phyloP scores from a whole-genome alignment of 768 basidiomycete species.

The Neoboletus subvelutipes region DNA sequence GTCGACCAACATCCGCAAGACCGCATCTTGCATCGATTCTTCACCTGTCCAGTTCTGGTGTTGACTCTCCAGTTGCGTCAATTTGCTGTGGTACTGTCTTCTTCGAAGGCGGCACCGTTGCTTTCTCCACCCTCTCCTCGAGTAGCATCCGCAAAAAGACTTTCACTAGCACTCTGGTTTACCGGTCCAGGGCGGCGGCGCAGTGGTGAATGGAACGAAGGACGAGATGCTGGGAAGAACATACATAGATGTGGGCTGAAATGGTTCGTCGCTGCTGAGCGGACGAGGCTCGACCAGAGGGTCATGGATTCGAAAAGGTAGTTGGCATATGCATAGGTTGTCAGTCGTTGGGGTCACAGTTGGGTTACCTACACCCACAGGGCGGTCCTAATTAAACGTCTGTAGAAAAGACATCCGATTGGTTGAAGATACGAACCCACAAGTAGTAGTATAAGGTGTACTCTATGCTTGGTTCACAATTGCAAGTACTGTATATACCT shows the following conservation, averaged over 20 bases:
- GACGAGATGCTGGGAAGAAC: background rate
- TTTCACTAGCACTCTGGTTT: slow-evolving; percentile 46
- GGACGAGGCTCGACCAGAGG: background rate
- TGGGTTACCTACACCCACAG: background rate
- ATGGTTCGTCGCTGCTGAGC: background rate
- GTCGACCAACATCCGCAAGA: slow-evolving; percentile 83
- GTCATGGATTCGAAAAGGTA: background rate
- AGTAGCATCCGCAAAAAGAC: slow-evolving; percentile 66
- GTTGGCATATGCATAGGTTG: background rate
- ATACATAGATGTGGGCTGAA: background rate
- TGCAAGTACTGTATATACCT: background rate
- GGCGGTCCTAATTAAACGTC: background rate
- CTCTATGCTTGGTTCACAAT: background rate
- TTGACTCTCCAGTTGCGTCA: slow-evolving; percentile 40
- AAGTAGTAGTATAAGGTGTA: background rate
- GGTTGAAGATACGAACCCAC: background rate
- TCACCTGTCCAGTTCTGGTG: slow-evolving; percentile 78
- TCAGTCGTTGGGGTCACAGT: background rate
- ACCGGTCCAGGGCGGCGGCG: slow-evolving; percentile 1
- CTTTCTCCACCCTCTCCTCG: slow-evolving; percentile 47
- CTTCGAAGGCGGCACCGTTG: slow-evolving; percentile 4
- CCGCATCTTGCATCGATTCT: slow-evolving; percentile 64
- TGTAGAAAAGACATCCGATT: background rate
- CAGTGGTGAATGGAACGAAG: slow-evolving; percentile 1
- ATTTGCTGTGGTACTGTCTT: slow-evolving; percentile 17